Evolutionary conservation across 352 stramenopile genomes (phyloP).

Genomic region (Pythium phragmitis): DNA sequence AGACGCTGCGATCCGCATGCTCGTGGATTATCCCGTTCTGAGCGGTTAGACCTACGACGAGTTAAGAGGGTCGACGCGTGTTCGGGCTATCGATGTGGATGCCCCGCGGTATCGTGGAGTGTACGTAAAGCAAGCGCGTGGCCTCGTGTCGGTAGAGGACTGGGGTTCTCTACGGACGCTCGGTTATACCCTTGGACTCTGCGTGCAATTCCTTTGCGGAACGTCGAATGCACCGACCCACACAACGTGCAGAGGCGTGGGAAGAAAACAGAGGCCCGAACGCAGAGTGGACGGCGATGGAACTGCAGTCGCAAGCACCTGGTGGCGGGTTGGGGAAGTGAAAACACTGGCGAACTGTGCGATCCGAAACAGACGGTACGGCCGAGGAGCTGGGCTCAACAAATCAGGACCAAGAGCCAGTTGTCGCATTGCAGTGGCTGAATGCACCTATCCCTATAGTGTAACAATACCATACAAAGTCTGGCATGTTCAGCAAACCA

Average conservation of each 20-base stretch:
- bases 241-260: background rate
- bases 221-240: conserved; percentile 4
- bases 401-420: conserved; percentile 1
- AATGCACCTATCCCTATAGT: background rate
- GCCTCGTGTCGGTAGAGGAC: background rate
- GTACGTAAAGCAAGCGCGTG: conserved; percentile 12
- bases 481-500: background rate
- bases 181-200: background rate
- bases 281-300: background rate
- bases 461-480: background rate
- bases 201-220: conserved; percentile 11
- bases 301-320: conserved; percentile 2
- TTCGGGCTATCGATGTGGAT: background rate
- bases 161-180: background rate
- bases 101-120: too few relatives aligned
- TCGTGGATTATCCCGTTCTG: conserved; percentile 8
- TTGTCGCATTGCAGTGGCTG: conserved; percentile 9
- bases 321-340: background rate
- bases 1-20: conserved; percentile 19
- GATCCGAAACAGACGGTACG: conserved; percentile 10
- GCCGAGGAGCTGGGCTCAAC: background rate
- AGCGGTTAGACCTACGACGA: conserved; percentile 2
- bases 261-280: background rate
- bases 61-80: background rate
- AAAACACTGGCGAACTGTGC: background rate